Evolutionary conservation across 1,139 yeast genomes (phyloP), one percentile per base, ranked within the genome.

Genomic region (Lodderomyces parapsilosis): DNA sequence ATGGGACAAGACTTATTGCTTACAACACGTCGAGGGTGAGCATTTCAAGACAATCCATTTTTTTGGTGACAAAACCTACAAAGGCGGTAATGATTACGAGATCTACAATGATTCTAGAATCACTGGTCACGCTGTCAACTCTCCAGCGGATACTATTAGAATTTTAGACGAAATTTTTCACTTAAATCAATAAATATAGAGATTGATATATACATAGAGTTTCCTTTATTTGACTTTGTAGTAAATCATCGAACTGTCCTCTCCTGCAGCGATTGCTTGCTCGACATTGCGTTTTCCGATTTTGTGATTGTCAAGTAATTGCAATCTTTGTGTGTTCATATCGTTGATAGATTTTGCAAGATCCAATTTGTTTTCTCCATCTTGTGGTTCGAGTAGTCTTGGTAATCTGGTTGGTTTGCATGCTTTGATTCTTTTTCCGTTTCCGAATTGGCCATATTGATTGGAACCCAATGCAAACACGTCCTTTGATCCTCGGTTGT

Each of bases 61-160:
- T 82, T 93, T 93, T 63, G 99, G 99, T 71, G 99, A 93, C 79
- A 93, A 93, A 80, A 80, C 96, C 54, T 86, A 86, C 76, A 74
- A 88, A 74, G 99, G 99, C 61, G 99, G 99, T 72, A 93, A 93
- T 72, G 99, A 93, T 74, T 93, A 84, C 71, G 99, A 94, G 78
- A 93, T 93, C 66, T 94, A 86, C 77, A 74, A 67, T 57, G 99
- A 94, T 67, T 69, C 76, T 45, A 86, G 99, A 80, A 90, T 96
- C 55, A 83, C 87, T 55, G 99, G 99, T 56, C 98, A 94, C 63
- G 81, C 98, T 48, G 98, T 93, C 55, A 76, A 78, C 58, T 73
- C 78, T 56, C 99, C 99, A 52, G 86, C 70, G 38, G 99, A 94
- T 66, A 93, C 99, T 57, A 82, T 81, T 56, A 79, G 69, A 56